Conservation (phyloP, 495 filamentous ascomycete species). For the Aspergillus ellipticus region DNA sequence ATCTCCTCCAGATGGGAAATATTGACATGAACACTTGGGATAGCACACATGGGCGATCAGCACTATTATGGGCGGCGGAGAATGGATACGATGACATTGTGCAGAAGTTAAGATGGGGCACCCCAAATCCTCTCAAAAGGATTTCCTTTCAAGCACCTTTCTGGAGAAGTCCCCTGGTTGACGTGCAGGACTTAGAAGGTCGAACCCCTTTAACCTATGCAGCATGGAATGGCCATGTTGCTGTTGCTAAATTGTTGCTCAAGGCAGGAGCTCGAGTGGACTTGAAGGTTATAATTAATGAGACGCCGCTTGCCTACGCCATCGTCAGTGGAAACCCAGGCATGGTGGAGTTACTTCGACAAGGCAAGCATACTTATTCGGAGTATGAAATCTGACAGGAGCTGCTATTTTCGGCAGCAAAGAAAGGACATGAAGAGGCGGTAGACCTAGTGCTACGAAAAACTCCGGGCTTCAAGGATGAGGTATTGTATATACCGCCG, state of each 20-base stretch:
- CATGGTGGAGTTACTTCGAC: neutral
- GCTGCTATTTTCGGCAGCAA: neutral
- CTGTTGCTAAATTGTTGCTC: neutral
- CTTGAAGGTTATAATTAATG: neutral
- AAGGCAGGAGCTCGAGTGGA: neutral
- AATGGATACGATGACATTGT: neutral
- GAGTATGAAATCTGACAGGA: neutral
- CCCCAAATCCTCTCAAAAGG: neutral
- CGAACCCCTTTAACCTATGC: neutral
- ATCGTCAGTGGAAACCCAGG: neutral
- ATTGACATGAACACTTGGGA: neutral
- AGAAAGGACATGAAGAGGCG: neutral
- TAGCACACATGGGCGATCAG: neutral
- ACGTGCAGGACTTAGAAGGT: neutral
- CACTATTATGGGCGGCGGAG: neutral
- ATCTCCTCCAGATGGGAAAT: neutral
- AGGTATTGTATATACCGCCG: neutral
- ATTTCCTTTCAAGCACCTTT: neutral
- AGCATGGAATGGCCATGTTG: neutral
- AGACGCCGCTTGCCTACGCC: neutral
- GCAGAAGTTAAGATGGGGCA: neutral
- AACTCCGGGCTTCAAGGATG: neutral
- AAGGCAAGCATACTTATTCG: neutral
- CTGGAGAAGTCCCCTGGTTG: neutral
- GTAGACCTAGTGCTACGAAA: neutral